A percentile compares a stretch with the other conserved stretches of the same genome.
Evolutionary conservation across 2,329 filamentous ascomycete genomes (phyloP).

Genomic region (Pestalotiopsis sp.): DNA sequence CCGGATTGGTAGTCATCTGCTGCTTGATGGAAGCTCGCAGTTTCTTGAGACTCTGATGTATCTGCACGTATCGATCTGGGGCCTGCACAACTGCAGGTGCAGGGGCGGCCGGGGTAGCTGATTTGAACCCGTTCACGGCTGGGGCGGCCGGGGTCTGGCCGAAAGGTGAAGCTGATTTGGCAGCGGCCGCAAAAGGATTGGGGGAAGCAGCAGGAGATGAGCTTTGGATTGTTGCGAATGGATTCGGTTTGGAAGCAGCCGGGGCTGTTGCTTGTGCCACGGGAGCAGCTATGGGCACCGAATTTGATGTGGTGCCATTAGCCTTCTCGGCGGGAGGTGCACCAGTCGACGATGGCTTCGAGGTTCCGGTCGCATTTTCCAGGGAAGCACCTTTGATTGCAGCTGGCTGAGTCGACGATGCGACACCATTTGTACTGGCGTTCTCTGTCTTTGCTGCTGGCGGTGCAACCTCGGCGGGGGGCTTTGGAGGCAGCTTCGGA

Average conservation of each 20-base stretch:
- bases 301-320: neutral
- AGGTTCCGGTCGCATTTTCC: neutral
- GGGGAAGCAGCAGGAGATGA: neutral
- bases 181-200: neutral
- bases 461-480: conserved; percentile 27
- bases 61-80: conserved; percentile 50
- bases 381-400: neutral
- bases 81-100: conserved; percentile 9
- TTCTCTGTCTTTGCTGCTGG: conserved; percentile 13
- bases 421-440: neutral
- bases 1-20: conserved; percentile 56
- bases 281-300: neutral
- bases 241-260: neutral
- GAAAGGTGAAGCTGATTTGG: conserved; percentile 16
- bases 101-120: conserved; percentile 12
- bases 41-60: conserved; percentile 71
- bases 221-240: neutral
- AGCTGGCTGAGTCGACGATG: neutral
- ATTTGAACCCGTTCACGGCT: conserved; percentile 19
- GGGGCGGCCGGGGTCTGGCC: conserved; percentile 12
- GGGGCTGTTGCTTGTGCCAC: neutral
- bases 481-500: conserved; percentile 43
- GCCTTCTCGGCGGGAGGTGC: neutral
- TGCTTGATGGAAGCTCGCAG: conserved; percentile 49
- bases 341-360: neutral